These are phyloP conservation scores for Candolleomyces aberdarensis DNA, from an alignment of 768 basidiomycete species.

Conservation along the genomic window DNA sequence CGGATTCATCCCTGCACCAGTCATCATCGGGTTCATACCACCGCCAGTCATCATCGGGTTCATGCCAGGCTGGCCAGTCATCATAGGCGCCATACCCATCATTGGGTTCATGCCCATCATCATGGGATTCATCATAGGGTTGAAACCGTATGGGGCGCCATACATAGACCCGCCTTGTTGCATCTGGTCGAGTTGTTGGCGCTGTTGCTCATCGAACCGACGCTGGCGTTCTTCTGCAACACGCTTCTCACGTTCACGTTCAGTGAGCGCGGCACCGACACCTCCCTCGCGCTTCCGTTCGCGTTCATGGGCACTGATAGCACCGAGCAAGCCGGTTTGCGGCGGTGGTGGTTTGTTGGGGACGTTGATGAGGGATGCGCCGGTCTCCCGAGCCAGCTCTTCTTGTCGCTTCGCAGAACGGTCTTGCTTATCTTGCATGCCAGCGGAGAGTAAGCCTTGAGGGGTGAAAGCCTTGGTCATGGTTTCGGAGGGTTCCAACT, in stretches of 20 bases:
- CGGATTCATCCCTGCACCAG: constrained; percentile 34
- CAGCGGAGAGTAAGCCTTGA: constrained; percentile 91
- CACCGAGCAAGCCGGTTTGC: constrained; percentile 92
- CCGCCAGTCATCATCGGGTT: constrained; percentile 50
- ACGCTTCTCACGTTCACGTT: constrained; percentile 91
- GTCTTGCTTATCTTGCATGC: constrained; percentile 93
- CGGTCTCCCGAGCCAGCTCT: constrained; percentile 87
- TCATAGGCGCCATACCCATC: constrained; percentile 51
- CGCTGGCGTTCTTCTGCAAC: constrained; percentile 90
- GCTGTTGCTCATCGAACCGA: constrained; percentile 87
- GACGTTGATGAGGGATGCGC: constrained; percentile 93
- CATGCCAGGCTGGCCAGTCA: constrained; percentile 37
- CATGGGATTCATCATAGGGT: constrained; percentile 75
- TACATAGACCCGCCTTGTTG: constrained; percentile 76
- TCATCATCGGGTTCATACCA: constrained; percentile 45
- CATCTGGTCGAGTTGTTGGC: constrained; percentile 88
- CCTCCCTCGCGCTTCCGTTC: constrained; percentile 95
- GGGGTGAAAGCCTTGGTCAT: constrained; percentile 95
- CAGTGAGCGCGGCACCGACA: constrained; percentile 90
- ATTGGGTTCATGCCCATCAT: constrained; percentile 46
- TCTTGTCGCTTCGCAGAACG: constrained; percentile 95
- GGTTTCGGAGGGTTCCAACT: constrained; percentile 68
- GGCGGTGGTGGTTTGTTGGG: constrained; percentile 93
- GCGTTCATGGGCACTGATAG: constrained; percentile 92
- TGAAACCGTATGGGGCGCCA: constrained; percentile 51